These are phyloP conservation scores for Lactarius evosmus DNA, from an alignment of 768 basidiomycete genomes.

Conservation along the genomic window DNA sequence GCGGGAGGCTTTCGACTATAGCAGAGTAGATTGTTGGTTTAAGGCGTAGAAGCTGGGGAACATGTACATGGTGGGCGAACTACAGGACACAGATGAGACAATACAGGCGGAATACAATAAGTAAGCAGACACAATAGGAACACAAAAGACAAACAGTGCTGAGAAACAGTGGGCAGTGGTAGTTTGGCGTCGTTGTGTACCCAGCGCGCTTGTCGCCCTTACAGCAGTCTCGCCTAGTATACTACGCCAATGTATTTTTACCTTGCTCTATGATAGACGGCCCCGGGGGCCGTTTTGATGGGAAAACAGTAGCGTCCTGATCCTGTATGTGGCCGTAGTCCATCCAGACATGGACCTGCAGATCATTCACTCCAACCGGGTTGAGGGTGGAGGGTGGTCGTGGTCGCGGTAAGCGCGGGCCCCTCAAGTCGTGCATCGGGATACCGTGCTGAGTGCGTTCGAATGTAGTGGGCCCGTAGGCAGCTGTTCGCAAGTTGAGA, in stretches of 20 bases:
- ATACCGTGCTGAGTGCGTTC: constrained; percentile 15
- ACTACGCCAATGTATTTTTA: neutral
- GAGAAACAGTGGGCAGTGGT: too few relatives aligned
- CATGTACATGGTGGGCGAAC: too few relatives aligned
- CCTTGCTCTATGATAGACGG: neutral
- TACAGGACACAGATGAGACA: too few relatives aligned
- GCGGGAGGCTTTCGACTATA: too few relatives aligned
- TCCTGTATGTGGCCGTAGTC: constrained; percentile 13
- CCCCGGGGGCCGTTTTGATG: neutral
- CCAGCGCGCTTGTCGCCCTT: too few relatives aligned
- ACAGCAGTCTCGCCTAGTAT: neutral
- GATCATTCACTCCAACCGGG: neutral
- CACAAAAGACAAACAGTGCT: too few relatives aligned
- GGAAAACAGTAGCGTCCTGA: neutral
- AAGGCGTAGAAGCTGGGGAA: too few relatives aligned
- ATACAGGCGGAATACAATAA: too few relatives aligned
- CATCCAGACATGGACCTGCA: constrained; percentile 17
- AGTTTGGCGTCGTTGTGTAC: too few relatives aligned
- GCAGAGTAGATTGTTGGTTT: too few relatives aligned
- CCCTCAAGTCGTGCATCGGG: constrained; percentile 17
- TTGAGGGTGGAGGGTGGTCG: neutral
- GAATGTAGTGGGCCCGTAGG: constrained; percentile 19
- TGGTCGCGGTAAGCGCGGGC: constrained; percentile 1
- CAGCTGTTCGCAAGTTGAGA: constrained; percentile 25
- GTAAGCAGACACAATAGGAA: too few relatives aligned